A percentile compares a stretch with the other conserved stretches of the same genome.
Evolutionary conservation across 805 yeast species (phyloP).

Genomic region (Saccharomycopsis sp.): DNA sequence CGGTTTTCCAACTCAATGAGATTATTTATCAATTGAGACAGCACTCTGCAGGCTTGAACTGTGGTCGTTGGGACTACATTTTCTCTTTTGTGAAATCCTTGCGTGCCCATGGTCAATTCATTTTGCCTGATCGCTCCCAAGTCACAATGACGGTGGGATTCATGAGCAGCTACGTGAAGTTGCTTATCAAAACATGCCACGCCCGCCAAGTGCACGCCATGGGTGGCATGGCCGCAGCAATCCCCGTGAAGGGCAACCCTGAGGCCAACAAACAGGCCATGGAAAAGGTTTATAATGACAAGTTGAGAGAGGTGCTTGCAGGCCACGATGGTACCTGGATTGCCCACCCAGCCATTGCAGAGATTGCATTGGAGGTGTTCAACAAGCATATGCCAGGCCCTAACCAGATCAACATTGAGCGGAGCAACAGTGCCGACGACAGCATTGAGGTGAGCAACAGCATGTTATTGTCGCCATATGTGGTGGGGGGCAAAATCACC

Average conservation of each 20-base stretch:
- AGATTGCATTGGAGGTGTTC: constrained; percentile 57
- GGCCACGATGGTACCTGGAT: constrained; percentile 78
- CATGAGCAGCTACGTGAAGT: constrained; percentile 57
- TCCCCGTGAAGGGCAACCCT: constrained; percentile 59
- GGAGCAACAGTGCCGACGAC: constrained; percentile 23
- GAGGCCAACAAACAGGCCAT: constrained; percentile 53
- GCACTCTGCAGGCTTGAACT: constrained; percentile 65
- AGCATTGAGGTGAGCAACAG: constrained; percentile 45
- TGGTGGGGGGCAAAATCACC: constrained; percentile 50
- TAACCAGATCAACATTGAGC: constrained; percentile 52
- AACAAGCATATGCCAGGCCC: constrained; percentile 71
- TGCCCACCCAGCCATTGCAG: constrained; percentile 66
- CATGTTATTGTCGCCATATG: constrained; percentile 52
- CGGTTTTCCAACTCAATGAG: constrained; percentile 73
- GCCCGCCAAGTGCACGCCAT: constrained; percentile 66
- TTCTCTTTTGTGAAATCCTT: constrained; percentile 61
- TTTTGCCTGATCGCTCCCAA: constrained; percentile 61
- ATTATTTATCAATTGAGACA: constrained; percentile 64
- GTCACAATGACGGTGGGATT: constrained; percentile 63
- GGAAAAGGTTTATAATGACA: constrained; percentile 60
- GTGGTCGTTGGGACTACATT: constrained; percentile 74
- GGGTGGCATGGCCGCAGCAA: constrained; percentile 77
- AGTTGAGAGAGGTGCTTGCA: constrained; percentile 54
- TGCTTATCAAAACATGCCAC: constrained; percentile 61
- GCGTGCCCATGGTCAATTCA: constrained; percentile 50